phyloP scores from a whole-genome alignment of 208 protist genomes.

The Phytomonas serpens region DNA sequence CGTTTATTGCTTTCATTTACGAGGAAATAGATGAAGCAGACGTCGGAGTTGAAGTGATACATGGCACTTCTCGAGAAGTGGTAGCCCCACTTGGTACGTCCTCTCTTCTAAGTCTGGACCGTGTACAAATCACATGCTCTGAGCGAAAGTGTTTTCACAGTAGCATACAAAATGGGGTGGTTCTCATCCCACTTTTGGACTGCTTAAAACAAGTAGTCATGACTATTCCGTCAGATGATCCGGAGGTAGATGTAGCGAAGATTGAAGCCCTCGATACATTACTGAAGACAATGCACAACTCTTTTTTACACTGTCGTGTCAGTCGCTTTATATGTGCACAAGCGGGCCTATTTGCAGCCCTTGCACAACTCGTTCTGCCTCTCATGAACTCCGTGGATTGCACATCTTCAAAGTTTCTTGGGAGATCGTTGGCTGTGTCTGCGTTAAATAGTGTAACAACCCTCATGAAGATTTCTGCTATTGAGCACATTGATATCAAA shows the following conservation, averaged over 20 bases:
- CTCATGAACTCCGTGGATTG: not conserved
- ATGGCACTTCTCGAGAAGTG: not conserved
- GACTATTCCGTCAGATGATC: not conserved
- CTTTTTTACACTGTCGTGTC: not conserved
- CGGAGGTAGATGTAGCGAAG: not conserved
- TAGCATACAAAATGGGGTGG: not conserved
- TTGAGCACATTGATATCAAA: slow-evolving; percentile 57
- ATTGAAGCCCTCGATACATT: not conserved
- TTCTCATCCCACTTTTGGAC: not conserved
- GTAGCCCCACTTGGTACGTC: not conserved
- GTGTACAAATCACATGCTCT: not conserved
- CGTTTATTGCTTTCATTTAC: not conserved
- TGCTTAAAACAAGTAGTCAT: not conserved
- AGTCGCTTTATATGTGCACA: not conserved
- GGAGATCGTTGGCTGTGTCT: not conserved
- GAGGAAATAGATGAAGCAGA: not conserved
- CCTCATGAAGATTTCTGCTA: slow-evolving; percentile 36
- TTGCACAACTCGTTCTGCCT: not conserved
- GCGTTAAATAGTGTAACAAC: not conserved
- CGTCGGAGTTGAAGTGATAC: not conserved
- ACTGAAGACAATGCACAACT: not conserved
- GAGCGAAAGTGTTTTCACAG: not conserved
- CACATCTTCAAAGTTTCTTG: not conserved
- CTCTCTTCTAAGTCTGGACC: not conserved
- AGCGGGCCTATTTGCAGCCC: not conserved